Conservation (phyloP, 306 rosid species). For the Casuarina cunninghamiana region DNA sequence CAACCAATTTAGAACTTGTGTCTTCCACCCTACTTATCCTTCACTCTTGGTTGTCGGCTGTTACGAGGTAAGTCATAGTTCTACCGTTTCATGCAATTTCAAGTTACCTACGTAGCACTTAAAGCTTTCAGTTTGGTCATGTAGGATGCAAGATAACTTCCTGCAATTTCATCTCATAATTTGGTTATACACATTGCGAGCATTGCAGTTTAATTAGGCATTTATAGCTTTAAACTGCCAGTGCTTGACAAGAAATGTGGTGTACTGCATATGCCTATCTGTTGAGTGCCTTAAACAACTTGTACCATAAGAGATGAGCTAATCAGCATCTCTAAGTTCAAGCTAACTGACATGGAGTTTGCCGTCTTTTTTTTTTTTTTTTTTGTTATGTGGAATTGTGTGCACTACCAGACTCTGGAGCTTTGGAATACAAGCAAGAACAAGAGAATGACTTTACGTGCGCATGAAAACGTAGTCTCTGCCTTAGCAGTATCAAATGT, state of each 20-base stretch:
- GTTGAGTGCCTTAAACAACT: background rate
- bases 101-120: background rate
- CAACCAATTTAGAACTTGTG: conserved; percentile 53
- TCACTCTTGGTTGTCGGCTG: conserved; percentile 57
- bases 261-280: background rate
- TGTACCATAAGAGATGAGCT: background rate
- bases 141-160: conserved; percentile 1
- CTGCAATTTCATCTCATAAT: background rate
- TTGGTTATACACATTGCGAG: background rate
- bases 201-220: background rate
- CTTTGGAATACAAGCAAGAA: conserved; percentile 67
- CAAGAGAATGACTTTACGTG: conserved; percentile 46
- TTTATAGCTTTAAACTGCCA: background rate
- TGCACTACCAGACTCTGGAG: conserved; percentile 50
- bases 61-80: conserved; percentile 47
- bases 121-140: background rate
- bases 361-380: too few relatives aligned
- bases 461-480: conserved; percentile 63
- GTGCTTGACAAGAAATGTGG: background rate
- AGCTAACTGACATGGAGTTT: conserved; percentile 13
- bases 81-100: conserved; percentile 3
- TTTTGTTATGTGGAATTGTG: conserved; percentile 18
- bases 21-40: conserved; percentile 66
- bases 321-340: background rate
- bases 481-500: conserved; percentile 59